These are phyloP conservation scores for Epichloe hybrida DNA, from an alignment of 2,329 filamentous ascomycete species.

Conservation along the genomic window DNA sequence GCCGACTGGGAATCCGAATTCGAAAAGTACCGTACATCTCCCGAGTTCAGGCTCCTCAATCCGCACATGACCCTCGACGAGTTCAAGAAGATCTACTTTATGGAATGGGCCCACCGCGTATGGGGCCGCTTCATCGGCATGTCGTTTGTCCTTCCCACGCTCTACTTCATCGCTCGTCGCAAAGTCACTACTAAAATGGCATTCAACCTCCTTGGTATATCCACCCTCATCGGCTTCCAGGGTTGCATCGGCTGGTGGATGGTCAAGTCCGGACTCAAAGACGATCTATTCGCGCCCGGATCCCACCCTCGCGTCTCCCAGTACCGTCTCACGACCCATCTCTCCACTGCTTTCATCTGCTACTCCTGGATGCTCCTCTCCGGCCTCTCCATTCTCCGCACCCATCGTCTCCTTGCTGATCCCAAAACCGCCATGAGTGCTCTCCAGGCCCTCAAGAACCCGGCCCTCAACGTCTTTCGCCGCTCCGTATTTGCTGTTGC, in stretches of 20 bases:
- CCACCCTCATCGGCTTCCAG: slow-evolving; percentile 82
- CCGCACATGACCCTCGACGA: slow-evolving; percentile 83
- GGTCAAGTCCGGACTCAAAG: slow-evolving; percentile 92
- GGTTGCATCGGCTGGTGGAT: slow-evolving; percentile 98
- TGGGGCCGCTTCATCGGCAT: slow-evolving; percentile 90
- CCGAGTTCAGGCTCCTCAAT: slow-evolving; percentile 87
- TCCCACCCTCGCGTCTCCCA: slow-evolving; percentile 87
- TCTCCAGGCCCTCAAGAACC: slow-evolving; percentile 48
- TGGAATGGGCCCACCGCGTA: slow-evolving; percentile 94
- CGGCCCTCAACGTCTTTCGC: slow-evolving; percentile 60
- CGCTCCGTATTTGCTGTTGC: slow-evolving; percentile 58
- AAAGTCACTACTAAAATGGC: slow-evolving; percentile 71
- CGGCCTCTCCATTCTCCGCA: slow-evolving; percentile 70
- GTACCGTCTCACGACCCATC: slow-evolving; percentile 80
- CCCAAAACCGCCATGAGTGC: slow-evolving; percentile 48
- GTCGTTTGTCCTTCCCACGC: slow-evolving; percentile 74
- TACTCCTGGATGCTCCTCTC: slow-evolving; percentile 92
- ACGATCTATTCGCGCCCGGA: slow-evolving; percentile 86
- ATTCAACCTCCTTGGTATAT: slow-evolving; percentile 65
- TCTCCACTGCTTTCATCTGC: slow-evolving; percentile 81
- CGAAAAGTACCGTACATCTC: slow-evolving; percentile 78
- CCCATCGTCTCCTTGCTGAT: slow-evolving; percentile 55
- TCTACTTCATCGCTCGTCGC: slow-evolving; percentile 74
- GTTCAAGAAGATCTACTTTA: slow-evolving; percentile 99
- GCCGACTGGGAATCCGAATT: slow-evolving; percentile 90